Evolutionary conservation across 1,284 basidiomycete species (phyloP), one percentile per base, ranked within the genome.

Genomic region (Termitomyces sp.): DNA sequence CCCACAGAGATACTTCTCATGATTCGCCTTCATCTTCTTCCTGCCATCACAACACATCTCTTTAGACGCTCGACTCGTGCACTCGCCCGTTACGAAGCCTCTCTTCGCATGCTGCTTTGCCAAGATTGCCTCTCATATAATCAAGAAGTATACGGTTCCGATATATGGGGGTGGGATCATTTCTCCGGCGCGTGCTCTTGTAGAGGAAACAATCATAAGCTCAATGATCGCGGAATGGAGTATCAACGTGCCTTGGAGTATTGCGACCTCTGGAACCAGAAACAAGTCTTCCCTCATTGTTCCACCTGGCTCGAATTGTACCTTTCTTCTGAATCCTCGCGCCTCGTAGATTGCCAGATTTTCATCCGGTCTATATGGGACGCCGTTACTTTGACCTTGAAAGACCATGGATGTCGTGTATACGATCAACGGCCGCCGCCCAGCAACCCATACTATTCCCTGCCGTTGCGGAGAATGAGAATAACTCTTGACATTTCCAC

Each of bases 1-100:
- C 80, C 81, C 10, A 58, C 71, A 24, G 81, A 83, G 57, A 58
- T 83, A 14, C 70, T 81, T 48, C 68, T 79, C 34, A 53, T 70
- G 56, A 70, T 79, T 50, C 74, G 77, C 14, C 57, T 62, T 31
- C 64, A 71, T 39, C 68, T 78, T 38, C 60, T 74, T 44, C 65
- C 68, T 7, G 35, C 59, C n/a, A 59, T 77, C 50, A 70, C 71
- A 37, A 55, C 58, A 10, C 61, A 69, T 33, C 66, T 73, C 48
- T 64, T 72, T 47, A 52, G 56, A 26, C 63, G 66, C 30, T 74
- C 76, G 16, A 60, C 62, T 14, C 49, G 59, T n/a, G 71, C 73
- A n/a, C 65, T 77, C 21, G 60, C 62, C 16, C 59, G 61, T 18
- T 77, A 78, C 59, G 73, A 78, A 57, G 57, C 60, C 21, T 68